phyloP scores from a whole-genome alignment of 2,329 filamentous ascomycete genomes.

The Aureobasidium lini region DNA sequence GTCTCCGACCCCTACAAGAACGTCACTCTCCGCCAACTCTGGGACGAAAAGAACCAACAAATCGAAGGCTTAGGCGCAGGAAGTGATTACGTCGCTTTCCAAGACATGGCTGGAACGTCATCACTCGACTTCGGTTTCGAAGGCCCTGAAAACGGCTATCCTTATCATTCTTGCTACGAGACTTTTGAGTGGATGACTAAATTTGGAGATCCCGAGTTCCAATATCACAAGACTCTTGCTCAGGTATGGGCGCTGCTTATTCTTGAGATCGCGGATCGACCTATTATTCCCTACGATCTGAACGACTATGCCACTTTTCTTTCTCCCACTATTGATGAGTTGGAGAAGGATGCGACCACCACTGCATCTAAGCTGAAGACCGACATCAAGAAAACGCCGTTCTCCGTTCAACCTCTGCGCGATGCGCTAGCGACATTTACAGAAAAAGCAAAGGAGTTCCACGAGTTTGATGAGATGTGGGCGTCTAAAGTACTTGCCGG shows the following conservation, averaged over 20 bases:
- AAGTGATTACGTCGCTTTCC: constrained; percentile 84
- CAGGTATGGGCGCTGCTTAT: constrained; percentile 77
- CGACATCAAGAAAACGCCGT: constrained; percentile 20
- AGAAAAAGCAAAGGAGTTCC: constrained; percentile 56
- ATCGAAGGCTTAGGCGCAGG: constrained; percentile 65
- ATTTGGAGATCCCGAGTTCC: constrained; percentile 69
- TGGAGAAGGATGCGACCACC: constrained; percentile 52
- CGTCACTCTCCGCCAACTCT: constrained; percentile 64
- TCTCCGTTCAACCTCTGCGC: constrained; percentile 53
- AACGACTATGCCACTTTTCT: constrained; percentile 62
- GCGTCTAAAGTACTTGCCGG: constrained; percentile 61
- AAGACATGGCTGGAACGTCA: constrained; percentile 81
- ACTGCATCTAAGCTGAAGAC: constrained; percentile 31
- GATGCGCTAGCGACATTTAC: constrained; percentile 57
- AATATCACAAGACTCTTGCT: constrained; percentile 70
- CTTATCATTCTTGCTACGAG: constrained; percentile 81
- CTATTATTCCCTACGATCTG: constrained; percentile 77
- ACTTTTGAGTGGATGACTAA: constrained; percentile 78
- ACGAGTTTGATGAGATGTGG: constrained; percentile 72
- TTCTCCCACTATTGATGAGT: constrained; percentile 55
- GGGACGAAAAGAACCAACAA: constrained; percentile 56
- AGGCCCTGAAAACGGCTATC: constrained; percentile 51
- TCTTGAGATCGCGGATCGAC: constrained; percentile 73
- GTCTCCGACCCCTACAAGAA: constrained; percentile 67
- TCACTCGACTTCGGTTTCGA: constrained; percentile 78